phyloP scores from a whole-genome alignment of 1,139 yeast species.

The Debaryomycetaceae sp. region DNA sequence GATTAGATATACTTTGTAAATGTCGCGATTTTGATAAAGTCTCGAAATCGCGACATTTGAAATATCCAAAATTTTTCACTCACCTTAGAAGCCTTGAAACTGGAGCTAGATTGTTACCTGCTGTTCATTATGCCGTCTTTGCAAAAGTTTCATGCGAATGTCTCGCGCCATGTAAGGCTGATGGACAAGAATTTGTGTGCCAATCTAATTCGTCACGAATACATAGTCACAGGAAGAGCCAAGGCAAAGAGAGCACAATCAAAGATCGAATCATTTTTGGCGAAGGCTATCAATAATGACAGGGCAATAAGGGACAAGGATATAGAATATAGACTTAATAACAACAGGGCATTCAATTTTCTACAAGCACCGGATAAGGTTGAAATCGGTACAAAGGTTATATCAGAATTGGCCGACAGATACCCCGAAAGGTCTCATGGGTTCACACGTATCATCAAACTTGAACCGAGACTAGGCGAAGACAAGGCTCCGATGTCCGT shows the following conservation, averaged over 20 bases:
- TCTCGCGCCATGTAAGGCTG: constrained; percentile 43
- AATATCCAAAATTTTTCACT: constrained; percentile 1
- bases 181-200: constrained; percentile 47
- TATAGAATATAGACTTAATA: constrained; percentile 16
- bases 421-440: constrained; percentile 70
- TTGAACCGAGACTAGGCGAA: constrained; percentile 80
- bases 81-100: background rate
- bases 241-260: constrained; percentile 48
- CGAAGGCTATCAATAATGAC: constrained; percentile 24
- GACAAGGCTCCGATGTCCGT: constrained; percentile 92
- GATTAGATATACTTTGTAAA: background rate
- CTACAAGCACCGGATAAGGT: constrained; percentile 40
- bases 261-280: constrained; percentile 39
- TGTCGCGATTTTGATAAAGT: too few species aligned
- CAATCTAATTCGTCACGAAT: constrained; percentile 44
- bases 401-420: constrained; percentile 61
- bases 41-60: background rate
- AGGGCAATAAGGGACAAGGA: constrained; percentile 15
- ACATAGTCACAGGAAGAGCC: constrained; percentile 42
- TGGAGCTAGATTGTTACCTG: background rate
- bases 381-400: constrained; percentile 53
- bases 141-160: constrained; percentile 42
- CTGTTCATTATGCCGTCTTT: constrained; percentile 34
- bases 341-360: constrained; percentile 26
- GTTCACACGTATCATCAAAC: constrained; percentile 76